Base-by-base conservation (phyloP, 805 yeast species). In the Clavispora carvajalis region DNA sequence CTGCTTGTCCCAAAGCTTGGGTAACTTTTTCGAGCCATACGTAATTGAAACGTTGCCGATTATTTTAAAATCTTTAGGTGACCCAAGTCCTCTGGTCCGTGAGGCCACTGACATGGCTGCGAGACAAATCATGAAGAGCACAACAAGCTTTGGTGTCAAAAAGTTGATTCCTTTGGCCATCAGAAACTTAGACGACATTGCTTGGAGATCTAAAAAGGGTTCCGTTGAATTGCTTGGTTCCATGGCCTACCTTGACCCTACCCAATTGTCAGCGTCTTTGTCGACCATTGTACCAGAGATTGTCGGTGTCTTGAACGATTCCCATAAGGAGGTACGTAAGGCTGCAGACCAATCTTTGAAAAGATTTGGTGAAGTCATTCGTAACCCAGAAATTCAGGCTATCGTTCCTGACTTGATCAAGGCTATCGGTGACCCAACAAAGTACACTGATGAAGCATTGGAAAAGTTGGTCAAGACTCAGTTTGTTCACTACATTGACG, bases 141-240 rank as follows among this genome's bases (percentile, higher is more conserved):
- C 98, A 4, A 89, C 98, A 2, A 80, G 95, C 47, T 93, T 70
- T 61, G 99, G 99, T 64, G 86, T 93, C 43, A 85, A 84, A 57
- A 82, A 83, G 49, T 73, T 93, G 60, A 89, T 93, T 59, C 99
- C 99, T 2, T 72, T 91, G 42, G 95, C 97, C 0, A 77, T 91
- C 44, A 77, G 80, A 23, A 87, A 86, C 50, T 71, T 93, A 52
- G 95, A 89, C 52, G 95, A 87, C 45, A 80, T 82, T 41, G 83
- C 95, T 0, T 93, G 99, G 99, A 77, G 99, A 66, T 80, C 95
- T 0, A 93, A 93, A 67, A 87, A 89, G 65, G 99, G 98, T 4
- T 86, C 98, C 6, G 98, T 93, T 15, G 98, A 93, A 59, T 67
- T 93, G 38, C 74, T 93, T 34, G 99, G 99, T 63, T 81, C 96